Base-by-base conservation (phyloP, 2,329 filamentous ascomycete genomes). In the Diplodia intermedia region DNA sequence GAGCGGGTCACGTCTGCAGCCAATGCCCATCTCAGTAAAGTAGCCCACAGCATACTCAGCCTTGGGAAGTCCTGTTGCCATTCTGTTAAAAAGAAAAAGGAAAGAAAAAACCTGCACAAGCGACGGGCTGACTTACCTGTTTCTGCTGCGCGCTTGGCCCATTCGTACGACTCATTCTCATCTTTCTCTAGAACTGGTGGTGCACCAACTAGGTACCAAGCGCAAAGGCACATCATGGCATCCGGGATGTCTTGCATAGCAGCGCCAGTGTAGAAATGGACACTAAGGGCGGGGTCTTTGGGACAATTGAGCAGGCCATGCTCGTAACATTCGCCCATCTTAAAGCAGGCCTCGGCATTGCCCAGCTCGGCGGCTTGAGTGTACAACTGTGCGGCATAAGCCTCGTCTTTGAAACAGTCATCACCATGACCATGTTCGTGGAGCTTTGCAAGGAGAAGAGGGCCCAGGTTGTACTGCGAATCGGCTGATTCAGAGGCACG, bases 11-110 rank as follows among this genome's bases (percentile, higher is more conserved):
- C 93, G 89, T 47, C 93, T 91, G 78, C 93, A 97, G 61, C 95
- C 95, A 73, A 99, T 97, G 70, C 95, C 95, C 92, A 96, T 97
- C 79, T 99, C 95, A 5, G 94, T 97, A 78, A 99, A 99, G 80
- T 97, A 98, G 54, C 93, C 95, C 26, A 97, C 88, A 0, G 95
- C 93, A 74, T 98, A 99, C 78, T 97, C 89, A n/a, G 95, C 95
- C 84, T 85, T 85, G 38, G 81, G 75, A 66, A 81, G 86, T 61
- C 88, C 90, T 92, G 71, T 2, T 36, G 26, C n/a, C 9, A 52
- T 49, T 29, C n/a, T 11, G 14, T 62, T 50, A 38, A 47, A 20
- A 31, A n/a, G 36, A 38, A 8, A 38, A 38, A 12, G 18, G 31
- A 20, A 38, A 12, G 18, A 43, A 20, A n/a, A n/a, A n/a, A n/a